Evolutionary conservation across 2,329 filamentous ascomycete species (phyloP), one percentile per base, ranked within the genome.

Genomic region (Ascochyta lentis): DNA sequence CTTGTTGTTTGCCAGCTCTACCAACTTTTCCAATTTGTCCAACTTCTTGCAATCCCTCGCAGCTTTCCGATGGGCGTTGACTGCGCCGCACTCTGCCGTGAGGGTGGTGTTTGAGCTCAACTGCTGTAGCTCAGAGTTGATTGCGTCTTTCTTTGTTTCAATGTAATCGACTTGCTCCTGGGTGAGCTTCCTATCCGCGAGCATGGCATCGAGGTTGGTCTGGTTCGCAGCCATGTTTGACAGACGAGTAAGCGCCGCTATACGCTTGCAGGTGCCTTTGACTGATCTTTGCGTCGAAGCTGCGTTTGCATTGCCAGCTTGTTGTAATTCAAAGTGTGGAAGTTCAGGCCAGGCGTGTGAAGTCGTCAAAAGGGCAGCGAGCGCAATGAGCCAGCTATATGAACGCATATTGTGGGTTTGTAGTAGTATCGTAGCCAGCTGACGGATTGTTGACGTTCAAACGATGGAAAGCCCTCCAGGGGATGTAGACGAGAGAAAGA

Each of bases 31-130:
- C n/a, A 72, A 49, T 22, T 49, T 58, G 27, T 60, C 48, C 29
- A 73, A 60, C 27, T 50, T 39, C 24, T 58, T 62, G 53, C 71
- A 73, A 35, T 67, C 33, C 8, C 38, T 38, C 23, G 62, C 51
- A 31, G 64, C 61, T 27, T 61, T 57, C 9, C 49, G 48, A 26
- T 67, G 65, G 2, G 71, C 70, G 34, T 63, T 52, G 27, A 71
- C 49, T 13, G 56, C 52, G 4, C 60, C 59, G 50, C 70, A 73
- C 33, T 67, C 59, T 2, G 53, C 13, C 5, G 60, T 58, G 1
- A 73, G 60, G 1, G 71, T 73, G 3, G 60, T 43, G 49, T 72
- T 72, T 8, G 61, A 54, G 7, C 48, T 58, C 40, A 73, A 54
- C 2, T 53, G 39, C 8, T 62, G 49, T 26, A 73, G 67, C 38